Evolutionary conservation across 2,329 filamentous ascomycete genomes (phyloP), one percentile per base, ranked within the genome.

Genomic region (Calonectria pseudoreteaudii): DNA sequence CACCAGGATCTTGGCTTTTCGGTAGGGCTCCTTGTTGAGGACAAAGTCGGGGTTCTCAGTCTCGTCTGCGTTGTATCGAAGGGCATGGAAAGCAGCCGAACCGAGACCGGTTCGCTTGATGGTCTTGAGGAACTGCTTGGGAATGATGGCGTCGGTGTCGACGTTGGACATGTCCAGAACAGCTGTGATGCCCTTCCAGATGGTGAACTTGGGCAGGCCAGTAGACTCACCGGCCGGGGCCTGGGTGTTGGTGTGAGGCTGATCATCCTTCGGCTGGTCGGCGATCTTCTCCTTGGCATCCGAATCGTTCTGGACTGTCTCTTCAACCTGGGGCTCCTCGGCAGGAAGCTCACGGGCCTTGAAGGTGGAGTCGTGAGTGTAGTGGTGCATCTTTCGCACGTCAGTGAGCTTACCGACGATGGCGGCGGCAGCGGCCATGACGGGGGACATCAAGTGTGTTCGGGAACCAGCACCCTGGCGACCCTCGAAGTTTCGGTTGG

Each of bases 141-240:
- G 97, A 79, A 99, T 99, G 86, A 98, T 98, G 82, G 96, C 96
- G 82, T 99, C 97, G n/a, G 97, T 99, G 87, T 99, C 97, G 80
- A 98, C 93, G 84, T 99, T 99, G 78, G 94, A 90, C 80, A 94
- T 92, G 75, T 98, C 94, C 85, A 99, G 88, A 3, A 95, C 95
- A 14, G 96, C 97, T 1, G 95, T 95, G 77, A 96, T 93, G 72
- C 96, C 97, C 86, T 94, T 96, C 79, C 97, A 91, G 60, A 92
- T 90, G 30, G 91, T 92, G 86, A 98, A 98, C 83, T 95, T 95
- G 77, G 95, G 93, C 76, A 98, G 93, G 64, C 95, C 95, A 31
- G 89, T 87, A 18, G 89, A 85, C 20, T 76, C 77, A 23, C 65
- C 66, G 4, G 85, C 85, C 18, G 87, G 81, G 11, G 86, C 86